phyloP scores from a whole-genome alignment of 1,284 basidiomycete species.

The Agaricales sp. region DNA sequence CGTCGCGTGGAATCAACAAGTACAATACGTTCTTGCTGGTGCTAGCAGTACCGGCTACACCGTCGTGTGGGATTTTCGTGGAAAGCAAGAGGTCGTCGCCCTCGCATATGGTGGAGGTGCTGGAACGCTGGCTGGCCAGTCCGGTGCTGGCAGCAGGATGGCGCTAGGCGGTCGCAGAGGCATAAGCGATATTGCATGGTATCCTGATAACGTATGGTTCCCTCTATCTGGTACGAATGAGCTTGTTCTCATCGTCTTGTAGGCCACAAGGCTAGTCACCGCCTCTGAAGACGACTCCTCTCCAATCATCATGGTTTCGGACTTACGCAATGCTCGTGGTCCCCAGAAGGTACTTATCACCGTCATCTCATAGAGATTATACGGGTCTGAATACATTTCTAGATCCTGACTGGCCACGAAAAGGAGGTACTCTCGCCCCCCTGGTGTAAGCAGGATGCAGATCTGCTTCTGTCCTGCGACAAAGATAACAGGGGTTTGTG shows the following conservation, averaged over 20 bases:
- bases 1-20: conserved; percentile 92
- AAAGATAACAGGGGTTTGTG: conserved; percentile 95
- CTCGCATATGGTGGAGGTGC: conserved; percentile 87
- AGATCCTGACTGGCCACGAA: conserved; percentile 91
- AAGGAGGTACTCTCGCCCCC: conserved; percentile 92
- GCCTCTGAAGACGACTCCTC: conserved; percentile 94
- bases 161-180: conserved; percentile 80
- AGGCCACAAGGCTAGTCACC: conserved; percentile 88
- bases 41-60: conserved; percentile 93
- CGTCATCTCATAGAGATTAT: no score
- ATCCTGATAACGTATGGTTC: conserved; percentile 83
- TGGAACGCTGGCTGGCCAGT: conserved; percentile 47
- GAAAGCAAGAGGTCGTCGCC: conserved; percentile 89
- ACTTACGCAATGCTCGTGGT: conserved; percentile 92
- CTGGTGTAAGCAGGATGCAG: conserved; percentile 95
- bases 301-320: conserved; percentile 98
- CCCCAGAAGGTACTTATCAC: no score
- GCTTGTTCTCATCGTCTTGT: no score
- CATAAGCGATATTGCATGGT: conserved; percentile 98
- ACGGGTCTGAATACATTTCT: no score
- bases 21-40: conserved; percentile 90
- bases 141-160: conserved; percentile 57
- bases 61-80: conserved; percentile 94
- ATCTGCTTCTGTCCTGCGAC: conserved; percentile 87
- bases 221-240: neutral